These are phyloP conservation scores for Neurospora pannonica DNA, from an alignment of 495 filamentous ascomycete species.

Conservation along the genomic window DNA sequence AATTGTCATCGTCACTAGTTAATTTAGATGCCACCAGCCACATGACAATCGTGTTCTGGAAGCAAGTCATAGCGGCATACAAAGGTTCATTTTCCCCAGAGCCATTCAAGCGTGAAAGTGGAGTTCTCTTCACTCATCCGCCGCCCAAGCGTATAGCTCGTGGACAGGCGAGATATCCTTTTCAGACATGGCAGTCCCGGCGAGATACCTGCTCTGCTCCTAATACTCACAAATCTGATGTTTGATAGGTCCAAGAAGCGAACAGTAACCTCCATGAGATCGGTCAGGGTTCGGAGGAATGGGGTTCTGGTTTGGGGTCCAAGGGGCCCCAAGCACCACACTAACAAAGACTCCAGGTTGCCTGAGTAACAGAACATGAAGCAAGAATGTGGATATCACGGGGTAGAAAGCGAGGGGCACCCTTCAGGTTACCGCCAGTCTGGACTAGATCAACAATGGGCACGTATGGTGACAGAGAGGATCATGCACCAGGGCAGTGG, in stretches of 20 bases:
- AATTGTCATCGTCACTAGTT: background rate
- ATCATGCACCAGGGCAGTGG: background rate
- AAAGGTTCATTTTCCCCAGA: background rate
- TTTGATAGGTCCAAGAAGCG: background rate
- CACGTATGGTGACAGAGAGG: background rate
- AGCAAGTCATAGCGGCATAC: background rate
- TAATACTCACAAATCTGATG: background rate
- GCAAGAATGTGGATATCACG: background rate
- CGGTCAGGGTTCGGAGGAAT: background rate
- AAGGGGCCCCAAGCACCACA: background rate
- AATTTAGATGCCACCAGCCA: background rate
- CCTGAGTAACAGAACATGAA: background rate
- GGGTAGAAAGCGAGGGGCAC: background rate
- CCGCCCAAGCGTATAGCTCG: background rate
- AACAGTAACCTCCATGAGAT: background rate
- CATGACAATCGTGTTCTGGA: background rate
- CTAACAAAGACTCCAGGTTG: background rate
- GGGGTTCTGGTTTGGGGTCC: background rate
- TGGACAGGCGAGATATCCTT: background rate
- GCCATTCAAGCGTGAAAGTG: background rate
- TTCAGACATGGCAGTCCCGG: background rate
- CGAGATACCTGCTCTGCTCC: background rate
- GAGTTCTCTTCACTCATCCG: background rate
- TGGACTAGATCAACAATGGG: background rate
- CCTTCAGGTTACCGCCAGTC: background rate